Evolutionary conservation across 2,329 filamentous ascomycete genomes (phyloP), one percentile per base, ranked within the genome.

Genomic region (Diplodia corticola): DNA sequence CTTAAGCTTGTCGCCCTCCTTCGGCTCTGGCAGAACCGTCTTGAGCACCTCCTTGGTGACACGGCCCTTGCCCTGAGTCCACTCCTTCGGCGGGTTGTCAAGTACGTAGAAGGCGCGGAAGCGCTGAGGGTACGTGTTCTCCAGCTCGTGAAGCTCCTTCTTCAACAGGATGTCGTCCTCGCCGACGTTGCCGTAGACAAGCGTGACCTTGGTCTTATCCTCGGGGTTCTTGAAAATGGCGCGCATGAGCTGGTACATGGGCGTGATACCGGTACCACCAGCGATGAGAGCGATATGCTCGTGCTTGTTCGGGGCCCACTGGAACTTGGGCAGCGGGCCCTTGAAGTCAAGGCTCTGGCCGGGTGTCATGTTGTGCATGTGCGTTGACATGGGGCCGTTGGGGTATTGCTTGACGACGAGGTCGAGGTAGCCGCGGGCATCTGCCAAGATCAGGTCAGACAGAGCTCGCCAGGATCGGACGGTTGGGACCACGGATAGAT

Each of bases 121-220:
- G 70, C 93, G 90, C 80, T 93, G 91, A 20, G 95, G 95, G 83
- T 93, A 96, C 59, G 90, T 93, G 85, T 97, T 97, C 84, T 98
- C 95, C 67, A 99, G 86, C 69, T 93, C 83, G 67, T 91, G 85
- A 65, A 94, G 87, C 82, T 99, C 92, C 73, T 87, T 85, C 85
- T 92, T 94, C 73, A 99, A 82, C 60, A 99, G 85, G 69, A 99
- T 97, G 76, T 99, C 95, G 15, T 94, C 87, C 82, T 98, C 92
- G 28, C 82, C 83, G 68, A 97, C 81, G 82, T 98, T 99, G 71
- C 92, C 95, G 76, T 94, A 97, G 44, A 99, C 86, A 35, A 99
- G 88, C 5, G 94, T 98, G 49, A 99, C 93, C 84, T 97, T 96
- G 73, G 95, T 99, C 87, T 95, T 93, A 83, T 99, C 95, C 50